Conservation (phyloP, 345 rosid genomes). For the Salix suchowensis region DNA sequence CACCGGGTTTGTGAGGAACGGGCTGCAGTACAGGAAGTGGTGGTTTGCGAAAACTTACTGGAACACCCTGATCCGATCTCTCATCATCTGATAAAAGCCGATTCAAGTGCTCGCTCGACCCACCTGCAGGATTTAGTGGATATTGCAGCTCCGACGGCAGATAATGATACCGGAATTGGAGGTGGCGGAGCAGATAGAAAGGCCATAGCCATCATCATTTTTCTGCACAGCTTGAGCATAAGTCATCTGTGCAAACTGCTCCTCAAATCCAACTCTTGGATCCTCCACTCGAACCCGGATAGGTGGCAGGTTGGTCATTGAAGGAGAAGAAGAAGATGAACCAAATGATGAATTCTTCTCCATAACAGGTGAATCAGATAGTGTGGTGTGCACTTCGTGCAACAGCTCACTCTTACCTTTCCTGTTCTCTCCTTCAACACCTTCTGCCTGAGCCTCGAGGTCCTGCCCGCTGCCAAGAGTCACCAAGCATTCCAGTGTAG, state of each 20-base stretch:
- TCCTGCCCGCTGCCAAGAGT: slow-evolving; percentile 44
- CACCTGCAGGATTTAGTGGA: slow-evolving; percentile 17
- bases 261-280: slow-evolving; percentile 40
- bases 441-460: slow-evolving; percentile 23
- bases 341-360: slow-evolving; percentile 52
- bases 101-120: slow-evolving; percentile 24
- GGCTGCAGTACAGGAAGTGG: slow-evolving; percentile 57
- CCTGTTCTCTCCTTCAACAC: slow-evolving; percentile 27
- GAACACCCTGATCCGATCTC: slow-evolving; percentile 57
- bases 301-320: slow-evolving; percentile 61
- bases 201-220: slow-evolving; percentile 34
- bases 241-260: slow-evolving; percentile 55
- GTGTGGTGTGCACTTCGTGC: slow-evolving; percentile 44
- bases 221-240: slow-evolving; percentile 32
- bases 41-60: slow-evolving; percentile 50
- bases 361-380: slow-evolving; percentile 57
- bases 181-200: slow-evolving; percentile 19
- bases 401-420: slow-evolving; percentile 18
- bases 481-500: slow-evolving; percentile 44
- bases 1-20: slow-evolving; percentile 35
- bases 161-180: slow-evolving; percentile 21
- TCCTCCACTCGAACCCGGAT: slow-evolving; percentile 51
- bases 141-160: slow-evolving; percentile 9
- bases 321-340: slow-evolving; percentile 64
- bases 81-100: slow-evolving; percentile 52